phyloP scores from a whole-genome alignment of 202 grass and related monocot genomes.

The Alloteropsis angusta region DNA sequence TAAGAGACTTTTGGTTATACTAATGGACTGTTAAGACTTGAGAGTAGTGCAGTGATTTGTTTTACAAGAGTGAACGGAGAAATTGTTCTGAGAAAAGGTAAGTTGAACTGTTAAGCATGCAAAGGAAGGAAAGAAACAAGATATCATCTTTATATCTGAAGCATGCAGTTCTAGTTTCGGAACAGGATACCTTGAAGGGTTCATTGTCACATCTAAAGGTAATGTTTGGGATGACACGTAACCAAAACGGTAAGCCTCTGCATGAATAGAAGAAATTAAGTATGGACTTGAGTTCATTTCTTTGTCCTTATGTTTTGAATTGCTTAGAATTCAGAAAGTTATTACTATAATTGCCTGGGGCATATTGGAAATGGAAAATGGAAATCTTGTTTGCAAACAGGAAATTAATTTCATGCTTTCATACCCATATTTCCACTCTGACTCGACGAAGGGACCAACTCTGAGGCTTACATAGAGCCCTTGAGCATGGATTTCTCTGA shows the following conservation, averaged over 20 bases:
- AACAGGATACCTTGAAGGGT: constrained; percentile 57
- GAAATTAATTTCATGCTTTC: background rate
- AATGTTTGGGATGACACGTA: constrained; percentile 50
- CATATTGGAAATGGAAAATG: background rate
- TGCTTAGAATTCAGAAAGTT: background rate
- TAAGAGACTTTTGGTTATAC: background rate
- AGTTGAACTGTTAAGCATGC: background rate
- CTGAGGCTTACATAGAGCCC: constrained; percentile 66
- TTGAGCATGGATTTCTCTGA: constrained; percentile 64
- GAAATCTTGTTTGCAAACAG: background rate
- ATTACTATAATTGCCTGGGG: background rate
- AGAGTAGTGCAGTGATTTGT: background rate
- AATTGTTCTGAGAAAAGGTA: background rate
- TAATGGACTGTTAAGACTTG: background rate
- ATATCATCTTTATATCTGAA: background rate
- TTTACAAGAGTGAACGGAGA: background rate
- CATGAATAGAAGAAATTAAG: constrained; percentile 10
- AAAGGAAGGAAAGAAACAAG: background rate
- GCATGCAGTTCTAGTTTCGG: background rate
- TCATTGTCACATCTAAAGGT: constrained; percentile 56
- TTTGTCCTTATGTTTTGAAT: background rate
- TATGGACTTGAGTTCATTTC: background rate
- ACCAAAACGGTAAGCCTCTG: constrained; percentile 79
- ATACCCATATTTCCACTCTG: constrained; percentile 87
- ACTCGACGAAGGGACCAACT: constrained; percentile 61